Conservation (phyloP, 305 asterid genomes). For the Fraxinus platypoda region DNA sequence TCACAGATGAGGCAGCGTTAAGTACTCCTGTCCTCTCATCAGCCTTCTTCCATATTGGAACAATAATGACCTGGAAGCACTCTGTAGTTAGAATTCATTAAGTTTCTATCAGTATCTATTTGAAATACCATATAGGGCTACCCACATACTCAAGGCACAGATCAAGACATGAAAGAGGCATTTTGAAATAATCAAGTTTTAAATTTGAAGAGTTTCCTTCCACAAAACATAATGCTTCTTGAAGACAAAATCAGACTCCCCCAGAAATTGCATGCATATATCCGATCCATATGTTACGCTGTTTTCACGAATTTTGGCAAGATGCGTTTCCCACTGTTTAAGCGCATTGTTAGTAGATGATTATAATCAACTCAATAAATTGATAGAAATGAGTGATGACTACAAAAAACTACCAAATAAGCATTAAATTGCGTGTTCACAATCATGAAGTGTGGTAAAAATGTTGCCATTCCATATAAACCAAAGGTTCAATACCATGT, state of each 20-base stretch:
- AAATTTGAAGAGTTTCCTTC: background rate
- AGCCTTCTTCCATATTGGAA: conserved; percentile 90
- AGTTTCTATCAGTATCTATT: conserved; percentile 8
- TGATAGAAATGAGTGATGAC: too few species aligned
- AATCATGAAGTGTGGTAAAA: conserved; percentile 1
- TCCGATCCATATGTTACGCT: background rate
- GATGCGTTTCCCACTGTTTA: background rate
- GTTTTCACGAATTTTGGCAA: background rate
- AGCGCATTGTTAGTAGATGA: too few species aligned
- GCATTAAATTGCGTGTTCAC: background rate
- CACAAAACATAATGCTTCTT: background rate
- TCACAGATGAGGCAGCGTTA: conserved; percentile 67
- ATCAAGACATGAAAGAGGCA: background rate
- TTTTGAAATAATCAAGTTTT: conserved; percentile 11
- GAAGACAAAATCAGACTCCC: background rate
- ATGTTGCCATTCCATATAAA: background rate
- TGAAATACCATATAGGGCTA: background rate
- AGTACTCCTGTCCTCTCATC: conserved; percentile 68
- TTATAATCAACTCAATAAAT: too few species aligned
- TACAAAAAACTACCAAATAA: background rate
- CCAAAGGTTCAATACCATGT: background rate
- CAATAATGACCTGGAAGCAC: conserved; percentile 68
- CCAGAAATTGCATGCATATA: background rate
- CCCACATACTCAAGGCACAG: background rate
- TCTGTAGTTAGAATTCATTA: conserved; percentile 15